These are phyloP conservation scores for Stenogyne calaminthoides DNA, from an alignment of 305 asterid species.

Conservation along the genomic window DNA sequence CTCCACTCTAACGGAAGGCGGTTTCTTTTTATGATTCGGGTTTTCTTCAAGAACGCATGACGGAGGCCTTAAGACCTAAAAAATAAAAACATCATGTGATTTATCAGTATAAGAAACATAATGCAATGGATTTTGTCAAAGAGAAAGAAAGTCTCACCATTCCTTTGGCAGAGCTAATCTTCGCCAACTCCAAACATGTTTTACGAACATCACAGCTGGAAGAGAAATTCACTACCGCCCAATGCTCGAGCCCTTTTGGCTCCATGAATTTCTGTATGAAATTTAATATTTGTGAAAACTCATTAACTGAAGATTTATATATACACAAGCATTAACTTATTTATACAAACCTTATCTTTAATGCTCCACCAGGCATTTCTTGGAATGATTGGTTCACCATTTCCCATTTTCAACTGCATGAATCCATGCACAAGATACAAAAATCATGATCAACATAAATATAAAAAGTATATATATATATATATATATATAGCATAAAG, in stretches of 20 bases:
- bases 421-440: not conserved
- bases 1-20: conserved; percentile 61
- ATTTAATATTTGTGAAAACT: not conserved
- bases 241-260: conserved; percentile 54
- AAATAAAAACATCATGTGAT: not conserved
- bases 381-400: conserved; percentile 56
- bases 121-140: conserved; percentile 1
- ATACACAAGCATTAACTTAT: not conserved
- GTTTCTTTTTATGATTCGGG: conserved; percentile 47
- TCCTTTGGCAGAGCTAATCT: conserved; percentile 60
- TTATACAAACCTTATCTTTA: conserved; percentile 52
- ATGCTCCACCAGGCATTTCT: conserved; percentile 68
- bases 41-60: conserved; percentile 58
- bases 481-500: too few species aligned
- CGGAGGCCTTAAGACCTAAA: conserved; percentile 52
- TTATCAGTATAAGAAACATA: not conserved
- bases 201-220: conserved; percentile 50
- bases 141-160: conserved; percentile 47
- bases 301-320: not conserved
- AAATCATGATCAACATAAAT: not conserved
- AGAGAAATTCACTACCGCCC: conserved; percentile 76
- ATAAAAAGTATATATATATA: not conserved
- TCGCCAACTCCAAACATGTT: conserved; percentile 47
- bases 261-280: conserved; percentile 54
- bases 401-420: conserved; percentile 61